Evolutionary conservation across 2,329 filamentous ascomycete genomes (phyloP).

Genomic region (Furcasterigmium furcatum): DNA sequence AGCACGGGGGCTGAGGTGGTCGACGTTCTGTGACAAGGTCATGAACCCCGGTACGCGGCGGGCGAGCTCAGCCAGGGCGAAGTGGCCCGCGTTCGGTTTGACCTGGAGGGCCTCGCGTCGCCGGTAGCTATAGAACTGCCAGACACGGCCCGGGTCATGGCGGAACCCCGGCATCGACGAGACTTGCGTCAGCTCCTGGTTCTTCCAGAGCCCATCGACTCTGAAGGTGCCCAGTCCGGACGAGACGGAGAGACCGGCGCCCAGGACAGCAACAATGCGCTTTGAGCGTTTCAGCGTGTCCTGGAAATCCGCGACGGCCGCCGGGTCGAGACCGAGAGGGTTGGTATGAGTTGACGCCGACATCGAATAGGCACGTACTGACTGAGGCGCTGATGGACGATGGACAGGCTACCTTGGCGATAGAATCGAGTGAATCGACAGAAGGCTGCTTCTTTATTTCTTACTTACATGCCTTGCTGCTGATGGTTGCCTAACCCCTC

Average conservation of each 20-base stretch:
- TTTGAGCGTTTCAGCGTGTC: slow-evolving; percentile 16
- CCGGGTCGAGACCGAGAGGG: slow-evolving; percentile 6
- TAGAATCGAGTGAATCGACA: too few relatives aligned
- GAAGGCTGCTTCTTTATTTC: too few relatives aligned
- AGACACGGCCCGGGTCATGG: slow-evolving; percentile 59
- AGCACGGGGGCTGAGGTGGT: slow-evolving; percentile 55
- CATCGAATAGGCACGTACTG: too few relatives aligned
- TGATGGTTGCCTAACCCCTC: too few relatives aligned
- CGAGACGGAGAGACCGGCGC: slow-evolving; percentile 23
- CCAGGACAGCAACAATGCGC: slow-evolving; percentile 24
- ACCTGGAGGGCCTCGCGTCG: slow-evolving; percentile 62
- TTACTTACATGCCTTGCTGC: too few relatives aligned
- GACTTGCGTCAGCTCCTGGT: slow-evolving; percentile 54
- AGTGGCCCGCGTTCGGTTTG: slow-evolving; percentile 61
- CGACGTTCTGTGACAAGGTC: slow-evolving; percentile 65
- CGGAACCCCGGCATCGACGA: slow-evolving; percentile 62
- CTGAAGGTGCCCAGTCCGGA: slow-evolving; percentile 52
- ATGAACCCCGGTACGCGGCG: slow-evolving; percentile 50
- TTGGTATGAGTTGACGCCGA: too few relatives aligned
- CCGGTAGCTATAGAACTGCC: slow-evolving; percentile 67
- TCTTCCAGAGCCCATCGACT: slow-evolving; percentile 62
- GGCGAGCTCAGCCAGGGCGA: slow-evolving; percentile 60
- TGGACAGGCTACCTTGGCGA: too few relatives aligned
- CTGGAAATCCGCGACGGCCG: slow-evolving; percentile 17
- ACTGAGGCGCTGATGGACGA: too few relatives aligned